Conservation (phyloP, 306 rosid genomes). For the Acacia crassicarpa region DNA sequence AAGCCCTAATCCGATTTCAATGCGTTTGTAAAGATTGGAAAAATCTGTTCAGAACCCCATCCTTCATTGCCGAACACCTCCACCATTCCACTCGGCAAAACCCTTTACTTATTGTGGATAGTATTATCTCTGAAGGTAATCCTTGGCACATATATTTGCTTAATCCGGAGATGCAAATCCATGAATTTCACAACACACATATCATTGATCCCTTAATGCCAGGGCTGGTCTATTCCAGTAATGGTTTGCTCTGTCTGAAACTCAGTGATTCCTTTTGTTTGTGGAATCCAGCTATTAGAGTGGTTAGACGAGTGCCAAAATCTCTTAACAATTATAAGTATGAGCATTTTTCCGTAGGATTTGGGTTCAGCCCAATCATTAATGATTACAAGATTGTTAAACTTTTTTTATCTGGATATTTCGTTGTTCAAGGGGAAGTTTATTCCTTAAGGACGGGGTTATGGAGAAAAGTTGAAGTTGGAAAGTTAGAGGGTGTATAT, state of each 20-base stretch:
- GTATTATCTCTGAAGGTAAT: not conserved
- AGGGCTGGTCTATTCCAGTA: not conserved
- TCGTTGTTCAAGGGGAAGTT: not conserved
- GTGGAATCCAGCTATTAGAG: not conserved
- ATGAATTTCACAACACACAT: not conserved
- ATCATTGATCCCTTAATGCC: not conserved
- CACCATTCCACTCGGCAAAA: not conserved
- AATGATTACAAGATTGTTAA: not conserved
- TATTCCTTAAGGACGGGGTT: not conserved
- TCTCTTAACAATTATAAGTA: not conserved
- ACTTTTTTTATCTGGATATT: rapidly evolving
- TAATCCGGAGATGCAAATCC: not conserved
- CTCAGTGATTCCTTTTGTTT: not conserved
- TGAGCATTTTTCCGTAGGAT: not conserved
- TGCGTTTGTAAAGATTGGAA: not conserved
- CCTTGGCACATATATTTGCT: not conserved
- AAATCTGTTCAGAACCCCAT: not conserved
- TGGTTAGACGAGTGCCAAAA: not conserved
- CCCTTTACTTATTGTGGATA: not conserved
- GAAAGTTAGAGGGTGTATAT: not conserved
- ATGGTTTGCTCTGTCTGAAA: not conserved
- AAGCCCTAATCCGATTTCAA: not conserved
- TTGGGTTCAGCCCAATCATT: not conserved
- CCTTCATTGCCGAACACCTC: not conserved
- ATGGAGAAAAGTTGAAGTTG: not conserved